Evolutionary conservation across 768 basidiomycete species (phyloP), one percentile per base, ranked within the genome.

Genomic region (Termitomyces sp.): DNA sequence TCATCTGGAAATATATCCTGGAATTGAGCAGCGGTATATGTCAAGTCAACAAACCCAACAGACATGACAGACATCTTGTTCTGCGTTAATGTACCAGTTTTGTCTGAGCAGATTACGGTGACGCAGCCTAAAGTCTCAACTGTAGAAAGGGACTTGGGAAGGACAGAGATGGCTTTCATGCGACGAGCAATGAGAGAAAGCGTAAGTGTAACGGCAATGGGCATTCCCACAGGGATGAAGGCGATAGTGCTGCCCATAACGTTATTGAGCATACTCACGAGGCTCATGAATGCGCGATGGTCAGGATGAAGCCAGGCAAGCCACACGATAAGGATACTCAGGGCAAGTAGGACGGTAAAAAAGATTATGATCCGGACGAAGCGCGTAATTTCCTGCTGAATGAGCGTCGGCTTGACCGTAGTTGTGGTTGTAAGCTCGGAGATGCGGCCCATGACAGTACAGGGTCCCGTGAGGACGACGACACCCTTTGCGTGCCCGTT

Each of bases 101-200:
- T 86, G 63, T 86, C 79, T 1, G 74, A 75, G 44, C 71, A 72
- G 40, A 77, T 64, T 14, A 75, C 76, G 48, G 81, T 79, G 63
- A 87, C 82, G 8, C 78, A 74, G 6, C 85, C 85, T 6, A 88
- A 73, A 9, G 81, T 82, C 65, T 88, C 85, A 32, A 88, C 82
- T 4, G 82, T 87, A 19, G 83, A 76, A 22, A 87, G 69, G 3
- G 80, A 79, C 62, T 78, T 78, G 60, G 38, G 53, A 10, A 59
- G 58, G 34, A 61, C 60, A 3, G 43, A 46, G 28, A 56, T 44
- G 2, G n/a, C 28, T 41, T 56, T 56, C 58, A 61, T 61, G 7
- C 55, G 55, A 14, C 54, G 52, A n/a, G 58, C 60, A n/a, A 58
- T 52, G 24, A 54, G 58, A 9, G 58, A 54, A 41, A 84, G 70